phyloP scores from a whole-genome alignment of 768 basidiomycete genomes.

The Chalciporus chontae region DNA sequence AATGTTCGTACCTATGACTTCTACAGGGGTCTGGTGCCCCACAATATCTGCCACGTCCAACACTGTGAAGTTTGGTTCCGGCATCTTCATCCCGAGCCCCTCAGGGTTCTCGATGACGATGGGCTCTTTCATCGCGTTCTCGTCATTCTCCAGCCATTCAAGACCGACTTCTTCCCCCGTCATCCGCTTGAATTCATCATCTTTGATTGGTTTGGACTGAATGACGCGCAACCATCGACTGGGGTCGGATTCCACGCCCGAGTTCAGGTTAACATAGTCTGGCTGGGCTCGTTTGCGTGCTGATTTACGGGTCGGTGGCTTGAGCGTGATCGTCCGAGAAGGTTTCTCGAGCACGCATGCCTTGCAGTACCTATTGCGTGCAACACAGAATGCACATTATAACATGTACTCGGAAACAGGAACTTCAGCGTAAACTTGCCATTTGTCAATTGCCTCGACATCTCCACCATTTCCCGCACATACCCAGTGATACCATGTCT shows the following conservation, averaged over 20 bases:
- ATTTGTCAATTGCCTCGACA: slow-evolving; percentile 71
- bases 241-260: slow-evolving; percentile 58
- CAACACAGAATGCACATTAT: slow-evolving; percentile 15
- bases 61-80: slow-evolving; percentile 64
- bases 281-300: slow-evolving; percentile 67
- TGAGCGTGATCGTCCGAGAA: slow-evolving; percentile 64
- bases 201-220: slow-evolving; percentile 60
- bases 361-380: slow-evolving; percentile 60
- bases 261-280: slow-evolving; percentile 76
- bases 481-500: slow-evolving; percentile 81
- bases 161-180: slow-evolving; percentile 60
- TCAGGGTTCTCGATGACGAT: slow-evolving; percentile 75
- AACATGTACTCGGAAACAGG: slow-evolving; percentile 9
- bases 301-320: slow-evolving; percentile 78
- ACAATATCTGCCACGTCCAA: slow-evolving; percentile 76
- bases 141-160: slow-evolving; percentile 73
- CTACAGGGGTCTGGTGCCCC: slow-evolving; percentile 74
- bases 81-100: slow-evolving; percentile 91
- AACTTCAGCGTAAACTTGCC: slow-evolving; percentile 42
- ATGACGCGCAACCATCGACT: slow-evolving; percentile 66
- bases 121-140: slow-evolving; percentile 75
- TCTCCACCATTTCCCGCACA: slow-evolving; percentile 69
- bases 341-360: slow-evolving; percentile 59
- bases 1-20: slow-evolving; percentile 77
- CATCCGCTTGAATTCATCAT: slow-evolving; percentile 65